Evolutionary conservation across 805 yeast genomes (phyloP).

Genomic region (Starmera amethionina): DNA sequence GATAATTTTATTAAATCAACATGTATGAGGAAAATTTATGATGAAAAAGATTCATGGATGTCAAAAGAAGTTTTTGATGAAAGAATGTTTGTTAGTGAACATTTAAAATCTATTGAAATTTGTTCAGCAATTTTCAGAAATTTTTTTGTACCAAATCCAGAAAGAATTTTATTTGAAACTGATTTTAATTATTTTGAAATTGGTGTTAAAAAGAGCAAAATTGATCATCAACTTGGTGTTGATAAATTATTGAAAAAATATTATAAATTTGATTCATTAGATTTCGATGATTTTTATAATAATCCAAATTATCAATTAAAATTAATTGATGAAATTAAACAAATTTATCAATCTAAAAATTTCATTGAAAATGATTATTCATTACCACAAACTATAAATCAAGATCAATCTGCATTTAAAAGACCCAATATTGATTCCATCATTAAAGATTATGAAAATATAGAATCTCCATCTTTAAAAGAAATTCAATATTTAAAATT

Average conservation of each 20-base stretch:
- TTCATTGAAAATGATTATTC: constrained; percentile 5
- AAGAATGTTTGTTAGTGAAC: constrained; percentile 12
- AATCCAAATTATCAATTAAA: constrained; percentile 3
- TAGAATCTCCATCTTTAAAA: constrained; percentile 8
- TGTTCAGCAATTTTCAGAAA: constrained; percentile 20
- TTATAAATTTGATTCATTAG: constrained; percentile 4
- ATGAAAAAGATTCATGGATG: constrained; percentile 16
- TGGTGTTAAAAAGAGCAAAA: constrained; percentile 14
- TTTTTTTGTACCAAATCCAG: constrained; percentile 19
- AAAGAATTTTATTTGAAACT: constrained; percentile 18
- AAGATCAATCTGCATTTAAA: constrained; percentile 9
- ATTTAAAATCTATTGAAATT: constrained; percentile 16
- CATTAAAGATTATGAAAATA: constrained; percentile 4
- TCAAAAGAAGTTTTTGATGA: constrained; percentile 10
- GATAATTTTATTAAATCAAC: not conserved
- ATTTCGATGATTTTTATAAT: not conserved
- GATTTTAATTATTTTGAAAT: constrained; percentile 17
- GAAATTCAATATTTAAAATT: constrained; percentile 17
- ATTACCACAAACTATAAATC: constrained; percentile 5
- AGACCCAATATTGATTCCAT: constrained; percentile 10
- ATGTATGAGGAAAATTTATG: constrained; percentile 1
- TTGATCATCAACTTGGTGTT: constrained; percentile 11
- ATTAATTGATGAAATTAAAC: constrained; percentile 2
- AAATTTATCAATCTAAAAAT: constrained; percentile 4
- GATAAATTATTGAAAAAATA: constrained; percentile 12